These are phyloP conservation scores for Curvularia spicifera DNA, from an alignment of 2,329 filamentous ascomycete genomes.

Conservation along the genomic window DNA sequence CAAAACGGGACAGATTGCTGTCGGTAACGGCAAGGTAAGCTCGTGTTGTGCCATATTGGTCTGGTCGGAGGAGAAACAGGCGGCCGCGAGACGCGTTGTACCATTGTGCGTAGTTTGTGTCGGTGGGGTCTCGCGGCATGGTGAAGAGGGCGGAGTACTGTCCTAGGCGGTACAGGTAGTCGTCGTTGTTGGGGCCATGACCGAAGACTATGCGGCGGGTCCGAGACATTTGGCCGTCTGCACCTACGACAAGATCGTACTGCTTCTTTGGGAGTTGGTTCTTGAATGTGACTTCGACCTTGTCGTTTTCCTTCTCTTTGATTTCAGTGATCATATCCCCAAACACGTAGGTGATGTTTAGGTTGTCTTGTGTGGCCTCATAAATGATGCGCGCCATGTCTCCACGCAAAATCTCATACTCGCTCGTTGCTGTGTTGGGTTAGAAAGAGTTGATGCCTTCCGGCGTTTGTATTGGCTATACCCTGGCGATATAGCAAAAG, in stretches of 20 bases:
- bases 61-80: slow-evolving; percentile 31
- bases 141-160: slow-evolving; percentile 43
- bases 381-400: slow-evolving; percentile 61
- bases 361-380: slow-evolving; percentile 44
- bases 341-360: slow-evolving; percentile 46
- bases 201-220: slow-evolving; percentile 39
- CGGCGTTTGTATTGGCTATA: neutral
- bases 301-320: slow-evolving; percentile 29
- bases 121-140: slow-evolving; percentile 28
- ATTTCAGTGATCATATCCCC: slow-evolving; percentile 40
- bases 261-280: slow-evolving; percentile 21
- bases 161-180: slow-evolving; percentile 33
- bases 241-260: slow-evolving; percentile 41
- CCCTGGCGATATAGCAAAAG: neutral
- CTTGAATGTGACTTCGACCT: slow-evolving; percentile 52
- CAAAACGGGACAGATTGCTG: slow-evolving; percentile 25
- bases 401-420: slow-evolving; percentile 67
- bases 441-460: neutral
- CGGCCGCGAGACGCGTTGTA: slow-evolving; percentile 34
- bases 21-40: slow-evolving; percentile 30
- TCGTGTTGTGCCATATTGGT: slow-evolving; percentile 30
- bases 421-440: slow-evolving; percentile 53
- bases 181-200: slow-evolving; percentile 25
- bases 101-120: slow-evolving; percentile 36
- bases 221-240: slow-evolving; percentile 41